Percentiles rank a stretch among this genome's conserved stretches.
Evolutionary conservation across 768 basidiomycete species (phyloP).

Genomic region (Daedaleopsis sinensis): DNA sequence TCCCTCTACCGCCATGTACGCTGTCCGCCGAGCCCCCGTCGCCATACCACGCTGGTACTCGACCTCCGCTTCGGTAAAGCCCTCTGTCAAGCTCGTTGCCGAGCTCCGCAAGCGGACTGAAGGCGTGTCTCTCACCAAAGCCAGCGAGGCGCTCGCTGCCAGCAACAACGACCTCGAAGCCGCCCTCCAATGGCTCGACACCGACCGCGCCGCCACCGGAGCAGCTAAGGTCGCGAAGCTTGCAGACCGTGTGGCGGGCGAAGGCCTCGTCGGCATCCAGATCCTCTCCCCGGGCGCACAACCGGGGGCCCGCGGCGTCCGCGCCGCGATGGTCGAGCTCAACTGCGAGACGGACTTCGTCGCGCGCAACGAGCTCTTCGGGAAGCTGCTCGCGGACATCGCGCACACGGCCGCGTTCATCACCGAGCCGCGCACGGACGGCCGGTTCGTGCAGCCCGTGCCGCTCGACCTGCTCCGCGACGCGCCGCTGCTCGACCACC

Average conservation of each 20-base stretch:
- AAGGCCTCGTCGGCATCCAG: constrained; percentile 82
- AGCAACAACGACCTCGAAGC: constrained; percentile 71
- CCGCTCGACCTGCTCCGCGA: constrained; percentile 56
- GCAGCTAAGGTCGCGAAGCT: constrained; percentile 85
- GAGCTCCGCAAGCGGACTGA: constrained; percentile 81
- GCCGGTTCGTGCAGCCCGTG: constrained; percentile 47
- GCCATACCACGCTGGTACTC: constrained; percentile 50
- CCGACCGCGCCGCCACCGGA: constrained; percentile 71
- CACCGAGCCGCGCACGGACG: constrained; percentile 46
- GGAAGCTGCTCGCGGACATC: constrained; percentile 73
- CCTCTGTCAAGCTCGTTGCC: constrained; percentile 77
- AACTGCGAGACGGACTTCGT: constrained; percentile 99
- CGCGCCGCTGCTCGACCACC: constrained; percentile 68
- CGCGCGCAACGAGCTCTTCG: constrained; percentile 81
- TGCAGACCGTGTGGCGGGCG: constrained; percentile 67
- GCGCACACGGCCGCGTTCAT: constrained; percentile 84
- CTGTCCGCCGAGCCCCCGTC: constrained; percentile 10
- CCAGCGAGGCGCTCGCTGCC: constrained; percentile 81
- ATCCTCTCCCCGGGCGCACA: constrained; percentile 64
- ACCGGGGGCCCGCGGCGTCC: constrained; percentile 43
- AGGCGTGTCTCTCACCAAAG: constrained; percentile 79
- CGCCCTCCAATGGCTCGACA: constrained; percentile 81
- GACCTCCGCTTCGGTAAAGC: constrained; percentile 48
- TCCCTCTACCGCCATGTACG: constrained; percentile 24
- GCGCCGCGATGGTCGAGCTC: constrained; percentile 88